These are phyloP conservation scores for Plectosphaerella cucumerina DNA, from an alignment of 2,329 filamentous ascomycete species.

Conservation along the genomic window DNA sequence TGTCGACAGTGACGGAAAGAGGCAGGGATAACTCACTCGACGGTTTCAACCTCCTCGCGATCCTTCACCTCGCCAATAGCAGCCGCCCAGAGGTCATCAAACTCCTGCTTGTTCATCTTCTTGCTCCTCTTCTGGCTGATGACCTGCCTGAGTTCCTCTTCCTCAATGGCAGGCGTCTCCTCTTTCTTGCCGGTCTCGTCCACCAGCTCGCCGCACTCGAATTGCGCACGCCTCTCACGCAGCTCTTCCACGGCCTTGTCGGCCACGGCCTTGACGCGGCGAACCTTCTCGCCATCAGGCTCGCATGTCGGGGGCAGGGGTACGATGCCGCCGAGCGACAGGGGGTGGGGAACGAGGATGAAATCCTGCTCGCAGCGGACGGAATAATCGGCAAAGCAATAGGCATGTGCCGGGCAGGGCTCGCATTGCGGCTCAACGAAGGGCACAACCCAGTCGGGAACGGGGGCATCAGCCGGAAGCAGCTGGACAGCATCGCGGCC, in stretches of 20 bases:
- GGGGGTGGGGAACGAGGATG: constrained; percentile 76
- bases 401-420: constrained; percentile 83
- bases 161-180: constrained; percentile 55
- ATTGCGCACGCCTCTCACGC: constrained; percentile 79
- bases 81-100: constrained; percentile 79
- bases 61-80: constrained; percentile 68
- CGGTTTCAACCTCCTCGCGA: constrained; percentile 56
- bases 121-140: constrained; percentile 74
- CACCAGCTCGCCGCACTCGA: constrained; percentile 76
- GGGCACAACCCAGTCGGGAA: constrained; percentile 70
- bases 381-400: constrained; percentile 74
- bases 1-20: constrained; percentile 15
- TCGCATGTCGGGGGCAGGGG: constrained; percentile 90
- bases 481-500: constrained; percentile 57
- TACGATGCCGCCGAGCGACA: constrained; percentile 74
- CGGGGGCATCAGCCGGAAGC: constrained; percentile 41
- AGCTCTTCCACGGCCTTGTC: constrained; percentile 85
- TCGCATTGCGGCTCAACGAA: constrained; percentile 80
- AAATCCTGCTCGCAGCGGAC: constrained; percentile 85
- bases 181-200: constrained; percentile 57
- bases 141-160: constrained; percentile 72
- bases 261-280: constrained; percentile 80
- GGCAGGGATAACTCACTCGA: constrained; percentile 45
- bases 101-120: constrained; percentile 81
- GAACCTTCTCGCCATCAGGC: constrained; percentile 87